phyloP scores from a whole-genome alignment of 1,284 basidiomycete genomes.

The Rhodotorula sp. region DNA sequence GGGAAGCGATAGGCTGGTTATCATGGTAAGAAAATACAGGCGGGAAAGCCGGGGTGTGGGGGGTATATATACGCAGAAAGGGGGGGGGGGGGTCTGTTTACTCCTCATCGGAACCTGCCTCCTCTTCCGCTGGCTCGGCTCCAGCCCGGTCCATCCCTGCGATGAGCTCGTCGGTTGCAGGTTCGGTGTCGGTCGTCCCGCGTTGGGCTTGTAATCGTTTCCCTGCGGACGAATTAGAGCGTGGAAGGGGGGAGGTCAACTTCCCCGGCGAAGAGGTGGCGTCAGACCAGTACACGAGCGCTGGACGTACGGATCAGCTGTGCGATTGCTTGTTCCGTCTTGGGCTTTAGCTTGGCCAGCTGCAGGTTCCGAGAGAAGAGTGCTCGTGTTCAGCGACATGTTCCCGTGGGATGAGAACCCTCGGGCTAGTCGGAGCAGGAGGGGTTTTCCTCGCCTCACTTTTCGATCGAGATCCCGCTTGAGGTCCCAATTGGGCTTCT shows the following conservation, averaged over 20 bases:
- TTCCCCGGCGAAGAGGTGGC: too few relatives aligned
- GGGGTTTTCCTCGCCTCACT: slow-evolving; percentile 6
- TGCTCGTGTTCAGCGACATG: not conserved
- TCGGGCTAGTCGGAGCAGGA: too few relatives aligned
- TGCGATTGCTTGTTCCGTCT: slow-evolving; percentile 87
- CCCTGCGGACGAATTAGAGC: not conserved
- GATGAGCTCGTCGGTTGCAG: slow-evolving; percentile 26
- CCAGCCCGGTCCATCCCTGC: slow-evolving; percentile 31
- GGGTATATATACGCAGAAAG: not conserved
- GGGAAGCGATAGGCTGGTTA: too few relatives aligned
- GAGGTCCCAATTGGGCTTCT: slow-evolving; percentile 94
- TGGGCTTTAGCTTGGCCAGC: slow-evolving; percentile 78
- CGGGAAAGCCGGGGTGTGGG: not conserved
- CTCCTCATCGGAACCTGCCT: slow-evolving; percentile 26
- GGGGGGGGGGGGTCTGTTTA: not conserved
- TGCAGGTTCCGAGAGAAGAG: slow-evolving; percentile 46
- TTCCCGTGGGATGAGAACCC: too few relatives aligned
- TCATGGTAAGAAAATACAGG: too few relatives aligned
- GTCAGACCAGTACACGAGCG: too few relatives aligned
- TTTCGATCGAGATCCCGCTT: slow-evolving; percentile 88
- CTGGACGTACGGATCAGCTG: slow-evolving; percentile 76
- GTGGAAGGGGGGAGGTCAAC: not conserved
- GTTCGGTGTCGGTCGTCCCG: slow-evolving; percentile 9
- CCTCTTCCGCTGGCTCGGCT: slow-evolving; percentile 11
- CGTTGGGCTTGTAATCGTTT: slow-evolving; percentile 40